Evolutionary conservation across 768 basidiomycete species (phyloP), one percentile per base, ranked within the genome.

Genomic region (Termitomyces titanicus): DNA sequence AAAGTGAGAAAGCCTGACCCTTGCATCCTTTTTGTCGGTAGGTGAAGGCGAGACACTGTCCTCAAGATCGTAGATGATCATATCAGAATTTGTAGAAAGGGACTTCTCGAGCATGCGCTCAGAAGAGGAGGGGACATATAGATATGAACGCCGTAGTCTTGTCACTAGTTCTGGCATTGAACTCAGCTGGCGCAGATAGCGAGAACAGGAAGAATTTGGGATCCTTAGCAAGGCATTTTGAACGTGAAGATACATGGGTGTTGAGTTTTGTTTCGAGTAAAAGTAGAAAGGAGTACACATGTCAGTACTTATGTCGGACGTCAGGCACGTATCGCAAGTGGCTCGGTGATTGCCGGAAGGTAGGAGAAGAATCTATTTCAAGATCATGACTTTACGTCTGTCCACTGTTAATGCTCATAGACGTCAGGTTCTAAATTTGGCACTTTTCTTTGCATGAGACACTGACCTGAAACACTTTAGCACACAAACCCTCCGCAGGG

Each of bases 11-110:
- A 90, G 72, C 8, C 82, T 74, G 7, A 65, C 64, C 55, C 90
- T 75, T 0, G 90, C 88, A 49, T 76, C 69, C 20, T 70, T 70
- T 67, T 92, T 90, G 55, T 84, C 83, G 25, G 73, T 70, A 29
- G 81, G 78, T 4, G 83, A 73, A 5, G 88, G 87, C 4, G 91
- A 73, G 0, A 95, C 83, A 57, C 89, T 89, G 67, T 96, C 94
- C 67, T 95, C 94, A 12, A 96, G 75, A 73, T 96, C 94, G 63
- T 93, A 94, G 24, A 93, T 86, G 34, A 94, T 74, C 40, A 87
- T 78, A 57, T 96, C 94, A 2, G 92, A 84, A 2, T 71, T 66
- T 13, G 77, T 74, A 10, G 64, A 68, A 43, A 89, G 74, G 0
- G 89, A 89, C 66, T 94, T 95, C 60, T 85, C 74, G 33, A 96